Evolutionary conservation across 352 stramenopile species (phyloP), one percentile per base, ranked within the genome.

Genomic region (Stramenopiles sp.): DNA sequence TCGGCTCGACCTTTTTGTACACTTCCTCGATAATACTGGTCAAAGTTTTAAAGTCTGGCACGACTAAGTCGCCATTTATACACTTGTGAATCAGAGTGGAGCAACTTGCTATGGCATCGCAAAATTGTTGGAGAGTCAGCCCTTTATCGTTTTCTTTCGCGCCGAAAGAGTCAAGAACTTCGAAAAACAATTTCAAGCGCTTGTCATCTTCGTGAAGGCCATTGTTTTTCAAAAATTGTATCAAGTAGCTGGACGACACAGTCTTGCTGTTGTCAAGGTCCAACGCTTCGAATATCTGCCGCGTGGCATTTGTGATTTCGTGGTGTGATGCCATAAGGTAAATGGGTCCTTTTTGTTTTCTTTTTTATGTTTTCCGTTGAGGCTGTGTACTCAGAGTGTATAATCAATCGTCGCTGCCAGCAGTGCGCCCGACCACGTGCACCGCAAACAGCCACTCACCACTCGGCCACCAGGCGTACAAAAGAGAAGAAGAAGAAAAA

Each of bases 11-110:
- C 39, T 84, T 7, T 4, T 7, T 14, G 27, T 80, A 67, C 14
- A 81, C 55, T n/a, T 31, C 7, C 33, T 84, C 81, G 31, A 75
- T 83, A n/a, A 84, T 39, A 25, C 81, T 71, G 0, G 44, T 84
- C 27, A 84, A 14, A 14, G 39, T 55, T 55, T 55, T 55, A 14
- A 55, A 55, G 14, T 55, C 39, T 14, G 39, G 39, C 14, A 55
- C 39, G 14, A 55, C 39, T 14, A 55, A 55, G 39, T 55, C 39
- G 14, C 39, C 39, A 4, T 4, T 55, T 14, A 55, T 55, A 55
- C 39, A 55, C 14, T 55, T 55, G 39, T 55, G 39, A 14, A 55
- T 55, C 39, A 55, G 14, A 4, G 39, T 55, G 4, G 39, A 55
- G 14, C 39, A 55, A 4, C 4, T 55, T 55, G 4, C 4, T 55